These are phyloP conservation scores for Erysimum cheiranthoides DNA, from an alignment of 345 rosid genomes.

Conservation along the genomic window DNA sequence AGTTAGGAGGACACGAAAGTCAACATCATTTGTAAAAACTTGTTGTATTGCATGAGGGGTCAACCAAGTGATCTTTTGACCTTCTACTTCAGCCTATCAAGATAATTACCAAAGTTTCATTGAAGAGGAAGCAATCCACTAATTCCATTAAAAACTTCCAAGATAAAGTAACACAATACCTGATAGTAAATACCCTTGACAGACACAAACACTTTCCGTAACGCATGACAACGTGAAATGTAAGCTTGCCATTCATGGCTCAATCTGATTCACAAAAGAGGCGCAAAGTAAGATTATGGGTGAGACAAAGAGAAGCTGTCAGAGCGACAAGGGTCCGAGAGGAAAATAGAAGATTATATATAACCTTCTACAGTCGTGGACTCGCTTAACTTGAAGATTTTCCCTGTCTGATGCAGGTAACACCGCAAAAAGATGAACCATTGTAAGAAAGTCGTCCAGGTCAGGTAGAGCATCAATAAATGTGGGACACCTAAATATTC, in stretches of 20 bases:
- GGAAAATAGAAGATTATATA: slow-evolving; percentile 12
- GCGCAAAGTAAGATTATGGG: background rate
- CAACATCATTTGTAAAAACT: slow-evolving; percentile 93
- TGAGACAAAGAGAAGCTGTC: background rate
- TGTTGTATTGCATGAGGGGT: slow-evolving; percentile 93
- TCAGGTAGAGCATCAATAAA: slow-evolving; percentile 90
- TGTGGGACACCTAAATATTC: slow-evolving; percentile 73
- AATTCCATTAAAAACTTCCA: slow-evolving; percentile 2
- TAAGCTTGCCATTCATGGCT: slow-evolving; percentile 98
- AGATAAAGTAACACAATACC: slow-evolving; percentile 50
- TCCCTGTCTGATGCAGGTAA: slow-evolving; percentile 83
- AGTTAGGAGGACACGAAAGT: slow-evolving; percentile 76
- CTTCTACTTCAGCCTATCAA: slow-evolving; percentile 88
- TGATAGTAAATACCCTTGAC: slow-evolving; percentile 97
- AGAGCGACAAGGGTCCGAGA: background rate
- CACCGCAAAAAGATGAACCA: slow-evolving; percentile 95
- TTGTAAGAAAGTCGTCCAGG: slow-evolving; percentile 90
- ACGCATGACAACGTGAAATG: slow-evolving; percentile 73
- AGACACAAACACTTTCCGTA: slow-evolving; percentile 85
- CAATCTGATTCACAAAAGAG: slow-evolving; percentile 60
- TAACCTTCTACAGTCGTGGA: slow-evolving; percentile 88
- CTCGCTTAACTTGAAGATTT: slow-evolving; percentile 73
- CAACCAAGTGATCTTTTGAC: slow-evolving; percentile 96
- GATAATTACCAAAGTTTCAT: slow-evolving; percentile 28
- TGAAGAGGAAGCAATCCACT: background rate